Evolutionary conservation across 1,139 yeast species (phyloP).

Genomic region (Zygotorulaspora mrakii): DNA sequence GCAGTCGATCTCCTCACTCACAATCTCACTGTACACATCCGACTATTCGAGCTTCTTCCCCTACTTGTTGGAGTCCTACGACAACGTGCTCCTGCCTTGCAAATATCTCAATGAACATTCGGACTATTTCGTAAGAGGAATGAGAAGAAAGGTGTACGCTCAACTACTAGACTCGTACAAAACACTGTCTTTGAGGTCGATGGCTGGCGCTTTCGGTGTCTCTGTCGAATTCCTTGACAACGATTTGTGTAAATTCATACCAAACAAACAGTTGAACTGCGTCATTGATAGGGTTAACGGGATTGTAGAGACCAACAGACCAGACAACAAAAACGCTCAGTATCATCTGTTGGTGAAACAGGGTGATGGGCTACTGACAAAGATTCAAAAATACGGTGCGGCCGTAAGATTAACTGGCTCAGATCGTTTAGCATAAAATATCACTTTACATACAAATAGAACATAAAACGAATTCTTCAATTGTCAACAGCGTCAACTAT

Average conservation of each 20-base stretch:
- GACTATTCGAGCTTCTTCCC: slow-evolving; percentile 82
- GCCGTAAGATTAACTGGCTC: slow-evolving; percentile 95
- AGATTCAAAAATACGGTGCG: slow-evolving; percentile 94
- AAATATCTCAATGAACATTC: slow-evolving; percentile 79
- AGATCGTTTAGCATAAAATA: slow-evolving; percentile 49
- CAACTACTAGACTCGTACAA: slow-evolving; percentile 93
- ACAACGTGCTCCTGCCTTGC: slow-evolving; percentile 64
- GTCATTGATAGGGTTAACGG: slow-evolving; percentile 95
- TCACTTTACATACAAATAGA: too few relatives aligned
- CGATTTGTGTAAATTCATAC: slow-evolving; percentile 86
- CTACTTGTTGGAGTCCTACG: slow-evolving; percentile 73
- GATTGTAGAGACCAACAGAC: slow-evolving; percentile 90
- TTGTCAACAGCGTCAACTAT: too few relatives aligned
- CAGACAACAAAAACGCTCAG: slow-evolving; percentile 93
- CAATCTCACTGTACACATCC: slow-evolving; percentile 84
- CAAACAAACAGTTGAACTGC: slow-evolving; percentile 89
- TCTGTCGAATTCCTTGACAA: slow-evolving; percentile 73
- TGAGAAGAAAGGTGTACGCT: slow-evolving; percentile 93
- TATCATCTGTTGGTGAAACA: slow-evolving; percentile 84
- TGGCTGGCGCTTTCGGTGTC: slow-evolving; percentile 93
- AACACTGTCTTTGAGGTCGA: slow-evolving; percentile 79
- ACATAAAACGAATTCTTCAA: too few relatives aligned
- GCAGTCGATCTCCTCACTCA: slow-evolving; percentile 78
- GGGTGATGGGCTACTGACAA: slow-evolving; percentile 89
- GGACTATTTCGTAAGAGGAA: slow-evolving; percentile 79